Conservation (phyloP, 495 filamentous ascomycete genomes). For the Penicillium mononematosum region DNA sequence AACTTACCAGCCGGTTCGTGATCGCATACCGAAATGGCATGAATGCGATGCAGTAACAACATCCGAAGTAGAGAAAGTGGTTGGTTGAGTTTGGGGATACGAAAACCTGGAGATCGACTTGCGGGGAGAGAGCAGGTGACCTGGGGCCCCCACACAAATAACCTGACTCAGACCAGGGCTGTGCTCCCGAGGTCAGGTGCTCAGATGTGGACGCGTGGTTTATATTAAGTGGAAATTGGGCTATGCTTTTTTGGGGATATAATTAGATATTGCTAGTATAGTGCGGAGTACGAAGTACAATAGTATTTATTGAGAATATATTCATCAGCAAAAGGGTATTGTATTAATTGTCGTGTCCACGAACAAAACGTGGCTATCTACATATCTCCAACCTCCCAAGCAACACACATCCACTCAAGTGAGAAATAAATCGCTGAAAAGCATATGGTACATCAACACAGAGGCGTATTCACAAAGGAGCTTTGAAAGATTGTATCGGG, state of each 20-base stretch:
- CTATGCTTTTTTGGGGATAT: not conserved
- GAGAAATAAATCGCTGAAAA: constrained; percentile 12
- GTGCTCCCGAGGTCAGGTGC: not conserved
- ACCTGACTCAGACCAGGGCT: not conserved
- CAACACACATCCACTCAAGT: constrained; percentile 15
- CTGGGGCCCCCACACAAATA: constrained; percentile 23
- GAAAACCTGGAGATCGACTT: constrained; percentile 30
- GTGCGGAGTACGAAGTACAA: too few relatives aligned
- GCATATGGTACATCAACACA: constrained; percentile 27
- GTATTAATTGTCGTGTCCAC: constrained; percentile 26
- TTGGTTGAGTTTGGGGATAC: constrained; percentile 6
- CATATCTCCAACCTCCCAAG: constrained; percentile 21
- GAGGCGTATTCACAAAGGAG: constrained; percentile 16
- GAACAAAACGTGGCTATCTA: constrained; percentile 35
- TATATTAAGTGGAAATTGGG: not conserved
- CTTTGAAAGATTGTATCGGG: not conserved
- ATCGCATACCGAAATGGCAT: constrained; percentile 47
- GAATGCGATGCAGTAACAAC: constrained; percentile 28
- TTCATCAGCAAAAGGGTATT: constrained; percentile 14
- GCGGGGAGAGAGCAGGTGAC: constrained; percentile 31
- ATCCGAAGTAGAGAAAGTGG: constrained; percentile 23
- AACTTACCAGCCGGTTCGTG: constrained; percentile 30
- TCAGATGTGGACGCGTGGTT: not conserved
- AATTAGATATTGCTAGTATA: too few relatives aligned
- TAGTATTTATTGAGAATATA: too few relatives aligned